Evolutionary conservation across 2,329 filamentous ascomycete species (phyloP).

Genomic region (Gnomoniopsis smithogilvyi): DNA sequence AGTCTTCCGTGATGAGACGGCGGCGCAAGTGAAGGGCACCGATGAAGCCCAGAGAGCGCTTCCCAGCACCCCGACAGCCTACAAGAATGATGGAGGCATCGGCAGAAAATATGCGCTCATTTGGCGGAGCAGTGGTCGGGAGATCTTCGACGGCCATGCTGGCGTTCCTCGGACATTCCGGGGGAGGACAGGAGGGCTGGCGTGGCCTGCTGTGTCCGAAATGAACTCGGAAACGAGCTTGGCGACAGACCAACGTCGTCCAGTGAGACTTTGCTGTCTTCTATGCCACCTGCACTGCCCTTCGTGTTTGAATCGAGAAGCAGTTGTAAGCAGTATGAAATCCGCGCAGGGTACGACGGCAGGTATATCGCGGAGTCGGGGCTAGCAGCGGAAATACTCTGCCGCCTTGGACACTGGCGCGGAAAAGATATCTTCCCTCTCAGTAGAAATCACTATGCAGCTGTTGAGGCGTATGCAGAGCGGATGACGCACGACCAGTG

Average conservation of each 20-base stretch:
- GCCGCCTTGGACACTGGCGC: not conserved
- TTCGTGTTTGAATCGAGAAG: not conserved
- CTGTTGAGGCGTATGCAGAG: not conserved
- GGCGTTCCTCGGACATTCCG: constrained; percentile 19
- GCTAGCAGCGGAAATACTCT: not conserved
- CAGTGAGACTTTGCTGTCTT: not conserved
- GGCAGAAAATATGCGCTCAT: constrained; percentile 45
- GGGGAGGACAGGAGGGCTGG: not conserved
- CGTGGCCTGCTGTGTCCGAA: not conserved
- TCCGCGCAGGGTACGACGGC: not conserved
- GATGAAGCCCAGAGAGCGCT: constrained; percentile 70
- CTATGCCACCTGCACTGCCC: not conserved
- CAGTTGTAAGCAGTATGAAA: not conserved
- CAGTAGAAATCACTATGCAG: not conserved
- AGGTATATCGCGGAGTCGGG: not conserved
- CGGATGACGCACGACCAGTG: not conserved
- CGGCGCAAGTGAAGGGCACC: constrained; percentile 65
- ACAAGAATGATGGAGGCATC: constrained; percentile 69
- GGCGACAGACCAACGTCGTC: not conserved
- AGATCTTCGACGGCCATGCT: constrained; percentile 23
- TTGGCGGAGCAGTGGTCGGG: constrained; percentile 29
- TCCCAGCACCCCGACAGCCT: constrained; percentile 68
- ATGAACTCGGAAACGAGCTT: not conserved
- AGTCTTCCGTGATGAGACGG: constrained; percentile 65
- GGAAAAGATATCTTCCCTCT: constrained; percentile 19